These are phyloP conservation scores for Aspergillus sclerotialis DNA, from an alignment of 2,329 filamentous ascomycete genomes.

Conservation along the genomic window DNA sequence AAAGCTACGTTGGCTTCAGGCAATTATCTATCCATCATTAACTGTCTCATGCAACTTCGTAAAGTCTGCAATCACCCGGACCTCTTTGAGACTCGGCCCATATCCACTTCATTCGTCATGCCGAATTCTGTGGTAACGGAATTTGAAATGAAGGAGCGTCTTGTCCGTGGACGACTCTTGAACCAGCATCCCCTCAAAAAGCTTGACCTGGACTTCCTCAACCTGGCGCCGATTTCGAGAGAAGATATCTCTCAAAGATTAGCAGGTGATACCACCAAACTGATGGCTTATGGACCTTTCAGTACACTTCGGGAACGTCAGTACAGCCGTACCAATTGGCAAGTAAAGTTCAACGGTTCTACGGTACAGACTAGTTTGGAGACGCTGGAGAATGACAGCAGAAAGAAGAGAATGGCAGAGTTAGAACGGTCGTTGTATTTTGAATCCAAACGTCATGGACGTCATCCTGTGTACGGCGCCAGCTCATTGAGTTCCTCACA, in stretches of 20 bases:
- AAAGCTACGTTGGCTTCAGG: conserved; percentile 82
- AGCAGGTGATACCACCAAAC: conserved; percentile 50
- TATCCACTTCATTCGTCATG: conserved; percentile 96
- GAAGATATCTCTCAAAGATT: conserved; percentile 56
- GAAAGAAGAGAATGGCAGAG: conserved; percentile 67
- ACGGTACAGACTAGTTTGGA: conserved; percentile 63
- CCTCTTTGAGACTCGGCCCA: conserved; percentile 89
- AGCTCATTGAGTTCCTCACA: conserved; percentile 69
- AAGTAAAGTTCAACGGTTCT: conserved; percentile 56
- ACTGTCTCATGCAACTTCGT: conserved; percentile 92
- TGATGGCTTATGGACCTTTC: conserved; percentile 64
- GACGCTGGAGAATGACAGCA: conserved; percentile 64
- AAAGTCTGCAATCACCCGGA: conserved; percentile 99
- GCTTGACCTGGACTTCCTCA: conserved; percentile 70
- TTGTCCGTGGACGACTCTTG: conserved; percentile 62
- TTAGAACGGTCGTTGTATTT: conserved; percentile 74
- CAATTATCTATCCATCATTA: conserved; percentile 97
- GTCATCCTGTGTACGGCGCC: conserved; percentile 73
- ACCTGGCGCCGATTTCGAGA: conserved; percentile 65
- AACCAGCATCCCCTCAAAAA: conserved; percentile 54
- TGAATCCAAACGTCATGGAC: conserved; percentile 72
- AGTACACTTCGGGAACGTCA: conserved; percentile 68
- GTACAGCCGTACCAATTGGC: conserved; percentile 48
- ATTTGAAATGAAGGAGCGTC: conserved; percentile 64
- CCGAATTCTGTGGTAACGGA: conserved; percentile 66